A percentile compares a stretch with the other conserved stretches of the same genome.
Evolutionary conservation across 164 flowering plant genomes (phyloP).

Genomic region (Magnolia changhungtana): DNA sequence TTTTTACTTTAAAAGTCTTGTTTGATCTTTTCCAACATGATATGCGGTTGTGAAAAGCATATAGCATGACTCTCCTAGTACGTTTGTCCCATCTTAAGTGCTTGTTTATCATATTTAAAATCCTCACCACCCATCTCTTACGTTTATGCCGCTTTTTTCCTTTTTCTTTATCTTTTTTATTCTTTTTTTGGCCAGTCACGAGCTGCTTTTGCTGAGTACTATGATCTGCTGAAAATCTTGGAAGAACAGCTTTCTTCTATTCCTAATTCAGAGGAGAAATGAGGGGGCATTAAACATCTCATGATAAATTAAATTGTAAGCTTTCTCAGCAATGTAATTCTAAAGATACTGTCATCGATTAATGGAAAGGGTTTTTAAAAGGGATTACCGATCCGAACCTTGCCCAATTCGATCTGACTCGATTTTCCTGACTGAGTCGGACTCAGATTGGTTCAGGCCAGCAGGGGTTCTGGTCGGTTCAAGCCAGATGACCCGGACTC

Average conservation of each 20-base stretch:
- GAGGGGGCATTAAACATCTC: neutral
- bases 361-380: neutral
- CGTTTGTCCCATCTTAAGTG: neutral
- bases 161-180: neutral
- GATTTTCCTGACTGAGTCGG: no score
- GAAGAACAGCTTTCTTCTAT: conserved; percentile 64
- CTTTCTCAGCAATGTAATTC: neutral
- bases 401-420: no score
- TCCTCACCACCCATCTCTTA: conserved; percentile 4
- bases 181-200: conserved; percentile 47
- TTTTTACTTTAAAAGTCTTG: conserved; percentile 48
- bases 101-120: neutral
- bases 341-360: neutral
- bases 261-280: conserved; percentile 19
- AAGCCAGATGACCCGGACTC: no score
- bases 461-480: no score
- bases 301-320: conserved; percentile 1
- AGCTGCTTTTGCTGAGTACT: conserved; percentile 63
- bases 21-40: conserved; percentile 87
- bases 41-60: conserved; percentile 81
- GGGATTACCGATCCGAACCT: neutral
- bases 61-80: conserved; percentile 78
- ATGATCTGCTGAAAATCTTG: conserved; percentile 68
- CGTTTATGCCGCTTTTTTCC: neutral
- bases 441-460: no score